A percentile compares a stretch with the other conserved stretches of the same genome.
Conservation (phyloP, 2,329 filamentous ascomycete genomes). For the Fusarium sp. region DNA sequence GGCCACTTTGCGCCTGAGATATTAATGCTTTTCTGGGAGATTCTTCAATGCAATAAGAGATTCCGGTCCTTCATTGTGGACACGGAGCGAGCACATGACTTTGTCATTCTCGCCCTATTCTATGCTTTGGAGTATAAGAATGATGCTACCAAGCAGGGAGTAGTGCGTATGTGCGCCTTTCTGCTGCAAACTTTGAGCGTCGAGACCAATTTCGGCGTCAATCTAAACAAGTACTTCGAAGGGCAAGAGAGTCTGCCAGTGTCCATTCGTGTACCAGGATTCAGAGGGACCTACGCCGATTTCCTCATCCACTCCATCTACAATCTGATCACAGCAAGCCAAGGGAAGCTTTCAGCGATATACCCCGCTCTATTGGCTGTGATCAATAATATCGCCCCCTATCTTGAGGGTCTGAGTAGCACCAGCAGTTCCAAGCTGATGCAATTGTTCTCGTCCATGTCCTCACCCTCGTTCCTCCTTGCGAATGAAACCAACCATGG, state of each 20-base stretch:
- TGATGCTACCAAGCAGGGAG: conserved; percentile 88
- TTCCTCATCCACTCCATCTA: conserved; percentile 97
- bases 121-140: conserved; percentile 92
- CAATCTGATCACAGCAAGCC: conserved; percentile 89
- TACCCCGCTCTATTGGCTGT: conserved; percentile 94
- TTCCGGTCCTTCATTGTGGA: conserved; percentile 98
- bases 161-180: conserved; percentile 98
- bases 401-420: conserved; percentile 82
- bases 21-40: conserved; percentile 98
- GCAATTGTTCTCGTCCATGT: conserved; percentile 93
- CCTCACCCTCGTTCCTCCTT: conserved; percentile 90
- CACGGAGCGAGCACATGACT: conserved; percentile 92
- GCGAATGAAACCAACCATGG: conserved; percentile 93
- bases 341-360: conserved; percentile 89
- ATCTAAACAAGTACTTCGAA: conserved; percentile 90
- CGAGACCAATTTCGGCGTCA: conserved; percentile 90
- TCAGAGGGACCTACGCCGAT: conserved; percentile 92
- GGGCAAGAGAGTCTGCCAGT: conserved; percentile 89
- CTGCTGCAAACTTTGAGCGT: conserved; percentile 95
- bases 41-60: conserved; percentile 96
- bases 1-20: conserved; percentile 94
- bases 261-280: conserved; percentile 85
- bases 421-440: conserved; percentile 85
- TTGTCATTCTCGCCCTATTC: conserved; percentile 90
- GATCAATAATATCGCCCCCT: conserved; percentile 92